These are phyloP conservation scores for Cinchona pubescens DNA, from an alignment of 257 asterid species.

Conservation along the genomic window DNA sequence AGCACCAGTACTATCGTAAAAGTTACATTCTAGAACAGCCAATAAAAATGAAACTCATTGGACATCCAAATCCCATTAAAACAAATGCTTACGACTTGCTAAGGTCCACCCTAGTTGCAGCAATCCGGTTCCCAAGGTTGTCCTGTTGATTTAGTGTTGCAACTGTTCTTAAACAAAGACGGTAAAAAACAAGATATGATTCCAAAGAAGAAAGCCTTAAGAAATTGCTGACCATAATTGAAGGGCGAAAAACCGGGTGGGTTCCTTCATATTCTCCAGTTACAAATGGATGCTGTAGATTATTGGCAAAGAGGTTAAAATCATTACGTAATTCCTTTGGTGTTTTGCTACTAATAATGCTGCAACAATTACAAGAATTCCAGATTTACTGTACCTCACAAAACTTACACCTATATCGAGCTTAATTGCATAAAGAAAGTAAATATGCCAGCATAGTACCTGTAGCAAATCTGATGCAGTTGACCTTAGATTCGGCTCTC, in stretches of 20 bases:
- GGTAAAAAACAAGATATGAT: not conserved
- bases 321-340: not conserved
- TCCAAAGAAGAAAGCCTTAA: slow-evolving; percentile 17
- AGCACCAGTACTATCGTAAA: slow-evolving; percentile 15
- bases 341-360: not conserved
- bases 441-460: slow-evolving; percentile 39
- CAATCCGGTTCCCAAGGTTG: slow-evolving; percentile 44
- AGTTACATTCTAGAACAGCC: slow-evolving; percentile 17
- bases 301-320: slow-evolving; percentile 20
- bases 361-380: not conserved
- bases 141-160: slow-evolving; percentile 48
- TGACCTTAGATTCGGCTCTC: slow-evolving; percentile 86
- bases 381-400: not conserved
- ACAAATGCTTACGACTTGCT: slow-evolving; percentile 62
- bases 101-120: slow-evolving; percentile 47
- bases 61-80: slow-evolving; percentile 1
- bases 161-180: slow-evolving; percentile 15
- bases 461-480: slow-evolving; percentile 84
- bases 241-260: slow-evolving; percentile 48
- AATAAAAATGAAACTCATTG: slow-evolving; percentile 9
- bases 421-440: slow-evolving; percentile 4
- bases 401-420: not conserved
- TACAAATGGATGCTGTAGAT: slow-evolving; percentile 90
- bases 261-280: slow-evolving; percentile 71
- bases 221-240: slow-evolving; percentile 52